These are phyloP conservation scores for Glebionis coronaria DNA, from an alignment of 129 eudicot genomes.

Conservation along the genomic window DNA sequence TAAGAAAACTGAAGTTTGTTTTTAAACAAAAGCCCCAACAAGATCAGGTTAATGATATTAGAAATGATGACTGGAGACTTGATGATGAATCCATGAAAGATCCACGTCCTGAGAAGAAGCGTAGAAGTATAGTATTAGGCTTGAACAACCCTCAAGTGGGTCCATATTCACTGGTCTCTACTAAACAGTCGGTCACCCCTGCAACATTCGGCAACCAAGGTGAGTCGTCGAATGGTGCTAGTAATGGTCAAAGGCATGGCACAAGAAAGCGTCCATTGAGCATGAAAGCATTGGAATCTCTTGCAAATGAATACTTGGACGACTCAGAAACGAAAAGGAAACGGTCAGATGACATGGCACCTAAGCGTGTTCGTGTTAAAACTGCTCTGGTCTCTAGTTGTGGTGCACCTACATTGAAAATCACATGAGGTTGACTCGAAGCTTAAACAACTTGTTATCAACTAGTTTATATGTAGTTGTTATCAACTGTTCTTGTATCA, in stretches of 20 bases:
- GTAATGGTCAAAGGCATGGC: slow-evolving; percentile 35
- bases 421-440: slow-evolving; percentile 9
- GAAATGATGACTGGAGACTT: background rate
- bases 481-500: no score
- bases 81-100: slow-evolving; percentile 17
- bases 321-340: slow-evolving; percentile 32
- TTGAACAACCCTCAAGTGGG: slow-evolving; percentile 40
- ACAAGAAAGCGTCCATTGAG: slow-evolving; percentile 53
- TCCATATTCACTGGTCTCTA: slow-evolving; percentile 1
- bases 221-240: slow-evolving; percentile 1
- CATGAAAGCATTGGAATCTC: slow-evolving; percentile 50
- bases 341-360: slow-evolving; percentile 13
- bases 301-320: slow-evolving; percentile 22
- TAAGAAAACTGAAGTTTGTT: slow-evolving; percentile 24
- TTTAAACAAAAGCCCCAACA: slow-evolving; percentile 12
- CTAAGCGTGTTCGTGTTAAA: slow-evolving; percentile 32
- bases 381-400: slow-evolving; percentile 8
- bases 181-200: background rate
- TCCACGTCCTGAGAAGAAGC: slow-evolving; percentile 2
- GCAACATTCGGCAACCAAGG: background rate
- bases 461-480: background rate
- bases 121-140: slow-evolving; percentile 29
- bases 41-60: background rate
- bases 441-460: background rate
- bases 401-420: slow-evolving; percentile 11